These are phyloP conservation scores for Jimgerdemannia lactiflua DNA, from an alignment of 192 early-diverging fungal species.

Conservation along the genomic window DNA sequence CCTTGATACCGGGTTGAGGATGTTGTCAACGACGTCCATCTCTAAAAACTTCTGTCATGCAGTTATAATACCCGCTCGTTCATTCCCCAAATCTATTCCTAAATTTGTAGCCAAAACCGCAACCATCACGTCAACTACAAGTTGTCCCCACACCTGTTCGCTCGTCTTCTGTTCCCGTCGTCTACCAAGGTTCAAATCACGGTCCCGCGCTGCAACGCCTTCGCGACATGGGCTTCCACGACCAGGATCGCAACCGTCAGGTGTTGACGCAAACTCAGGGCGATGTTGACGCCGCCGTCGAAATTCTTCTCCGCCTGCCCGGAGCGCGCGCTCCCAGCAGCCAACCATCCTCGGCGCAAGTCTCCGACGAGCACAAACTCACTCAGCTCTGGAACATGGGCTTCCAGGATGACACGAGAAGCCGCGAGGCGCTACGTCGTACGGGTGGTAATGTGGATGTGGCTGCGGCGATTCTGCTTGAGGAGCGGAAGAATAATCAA, in stretches of 20 bases:
- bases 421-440: constrained; percentile 64
- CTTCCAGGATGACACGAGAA: constrained; percentile 65
- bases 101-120: no score
- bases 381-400: constrained; percentile 67
- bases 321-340: neutral
- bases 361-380: constrained; percentile 52
- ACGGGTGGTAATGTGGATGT: constrained; percentile 74
- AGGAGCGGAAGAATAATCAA: constrained; percentile 32
- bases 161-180: no score
- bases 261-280: constrained; percentile 70
- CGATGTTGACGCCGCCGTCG: constrained; percentile 72
- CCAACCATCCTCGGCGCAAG: constrained; percentile 3
- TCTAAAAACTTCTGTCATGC: no score
- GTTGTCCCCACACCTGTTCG: no score
- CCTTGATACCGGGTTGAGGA: no score
- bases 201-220: constrained; percentile 18
- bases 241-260: constrained; percentile 59
- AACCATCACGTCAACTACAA: no score
- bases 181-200: no score
- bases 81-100: no score
- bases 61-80: no score
- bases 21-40: no score
- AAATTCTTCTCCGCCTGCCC: constrained; percentile 56
- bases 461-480: constrained; percentile 61
- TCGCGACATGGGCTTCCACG: constrained; percentile 83